These are phyloP conservation scores for Meripilus lineatus DNA, from an alignment of 1,284 basidiomycete species.

Conservation along the genomic window DNA sequence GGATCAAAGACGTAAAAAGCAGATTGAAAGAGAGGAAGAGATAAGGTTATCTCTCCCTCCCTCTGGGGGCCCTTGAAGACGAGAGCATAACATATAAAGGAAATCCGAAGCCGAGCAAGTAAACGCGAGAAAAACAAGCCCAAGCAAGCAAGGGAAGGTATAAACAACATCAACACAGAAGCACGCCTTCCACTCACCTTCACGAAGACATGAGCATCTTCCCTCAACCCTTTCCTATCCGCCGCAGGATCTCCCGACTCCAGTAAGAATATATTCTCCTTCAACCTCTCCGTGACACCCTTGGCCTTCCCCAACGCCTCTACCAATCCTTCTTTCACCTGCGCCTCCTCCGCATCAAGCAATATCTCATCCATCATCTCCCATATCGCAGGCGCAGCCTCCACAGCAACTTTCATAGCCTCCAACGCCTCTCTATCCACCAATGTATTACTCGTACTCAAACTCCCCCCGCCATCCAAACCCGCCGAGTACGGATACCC, in stretches of 20 bases:
- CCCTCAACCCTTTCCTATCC: constrained; percentile 56
- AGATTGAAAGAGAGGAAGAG: too few relatives aligned
- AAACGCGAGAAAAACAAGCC: neutral
- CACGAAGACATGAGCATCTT: constrained; percentile 68
- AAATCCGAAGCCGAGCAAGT: too few relatives aligned
- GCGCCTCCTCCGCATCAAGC: constrained; percentile 34
- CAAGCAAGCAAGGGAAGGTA: constrained; percentile 6
- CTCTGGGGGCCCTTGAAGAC: too few relatives aligned
- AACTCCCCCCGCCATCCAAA: constrained; percentile 41
- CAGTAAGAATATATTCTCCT: constrained; percentile 46
- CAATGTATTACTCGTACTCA: constrained; percentile 43
- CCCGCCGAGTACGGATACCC: constrained; percentile 13
- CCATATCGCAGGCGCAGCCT: constrained; percentile 71
- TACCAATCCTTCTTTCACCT: constrained; percentile 35
- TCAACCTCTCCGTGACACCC: constrained; percentile 51
- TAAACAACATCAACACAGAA: constrained; percentile 11
- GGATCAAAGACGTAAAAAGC: too few relatives aligned
- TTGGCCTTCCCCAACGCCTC: constrained; percentile 53
- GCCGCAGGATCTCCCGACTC: constrained; percentile 42
- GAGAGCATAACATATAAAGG: too few relatives aligned
- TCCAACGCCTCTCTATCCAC: constrained; percentile 68
- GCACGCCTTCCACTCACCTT: constrained; percentile 58
- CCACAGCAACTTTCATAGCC: constrained; percentile 62
- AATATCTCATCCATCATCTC: constrained; percentile 61
- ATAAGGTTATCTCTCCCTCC: too few relatives aligned